These are phyloP conservation scores for Naegleria lovaniensis DNA, from an alignment of 208 protist genomes.

Conservation along the genomic window DNA sequence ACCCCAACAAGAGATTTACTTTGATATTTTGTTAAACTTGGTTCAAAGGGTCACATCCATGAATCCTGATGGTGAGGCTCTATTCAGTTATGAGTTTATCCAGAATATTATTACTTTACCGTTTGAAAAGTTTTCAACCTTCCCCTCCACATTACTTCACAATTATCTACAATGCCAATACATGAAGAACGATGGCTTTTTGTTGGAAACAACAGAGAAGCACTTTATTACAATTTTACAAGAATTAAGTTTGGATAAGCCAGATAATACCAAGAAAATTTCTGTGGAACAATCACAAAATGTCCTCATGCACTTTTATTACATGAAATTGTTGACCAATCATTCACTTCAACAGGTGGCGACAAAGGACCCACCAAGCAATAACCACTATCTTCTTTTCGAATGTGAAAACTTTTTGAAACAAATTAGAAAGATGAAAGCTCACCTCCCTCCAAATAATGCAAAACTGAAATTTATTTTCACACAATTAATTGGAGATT, in stretches of 20 bases:
- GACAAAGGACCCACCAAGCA: not conserved
- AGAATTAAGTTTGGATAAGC: not conserved
- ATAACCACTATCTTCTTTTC: not conserved
- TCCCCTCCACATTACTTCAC: not conserved
- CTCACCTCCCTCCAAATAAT: not conserved
- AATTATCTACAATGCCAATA: conserved; percentile 3
- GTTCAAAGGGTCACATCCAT: not conserved
- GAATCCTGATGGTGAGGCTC: not conserved
- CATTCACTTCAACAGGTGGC: not conserved
- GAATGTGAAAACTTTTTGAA: not conserved
- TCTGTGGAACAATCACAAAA: not conserved
- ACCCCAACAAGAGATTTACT: not conserved
- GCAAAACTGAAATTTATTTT: not conserved
- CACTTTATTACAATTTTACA: not conserved
- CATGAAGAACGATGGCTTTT: not conserved
- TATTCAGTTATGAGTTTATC: conserved; percentile 8
- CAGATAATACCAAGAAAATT: not conserved
- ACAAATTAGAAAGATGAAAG: not conserved
- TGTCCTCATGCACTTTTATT: not conserved
- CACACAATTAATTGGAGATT: conserved; percentile 6
- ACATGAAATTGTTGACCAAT: not conserved
- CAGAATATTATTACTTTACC: not conserved
- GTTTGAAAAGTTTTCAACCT: not conserved
- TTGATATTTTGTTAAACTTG: not conserved
- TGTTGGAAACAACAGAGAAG: not conserved